Base-by-base conservation (phyloP, 306 rosid species). In the Parietaria judaica region DNA sequence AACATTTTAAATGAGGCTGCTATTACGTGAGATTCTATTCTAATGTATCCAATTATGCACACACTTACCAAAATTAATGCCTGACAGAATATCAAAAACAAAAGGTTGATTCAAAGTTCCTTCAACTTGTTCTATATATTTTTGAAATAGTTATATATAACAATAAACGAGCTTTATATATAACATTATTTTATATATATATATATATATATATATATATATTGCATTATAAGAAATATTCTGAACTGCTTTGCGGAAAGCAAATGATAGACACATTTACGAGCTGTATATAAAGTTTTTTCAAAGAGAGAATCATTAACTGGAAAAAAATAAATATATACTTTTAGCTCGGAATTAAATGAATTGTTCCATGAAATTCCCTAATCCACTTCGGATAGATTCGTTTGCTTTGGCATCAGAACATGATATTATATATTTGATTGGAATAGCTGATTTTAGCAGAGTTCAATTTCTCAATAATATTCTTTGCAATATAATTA, bases 241-340 rank as follows among this genome's bases (percentile, higher is more conserved):
- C 88, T 70, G 61, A 15, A 78, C 10, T 36, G 70, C 85, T 76
- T 81, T 86, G 79, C 62, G 71, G 80, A 85, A 86, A 89, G 97
- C 64, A 63, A 61, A 59, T 67, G 83, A 83, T 62, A 74, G 84
- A 54, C 67, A 76, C 82, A 67, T 78, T 76, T 79, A 78, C 76
- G 88, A 92, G 86, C 79, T 37, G 70, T 77, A 23, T 2, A 23
- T 23, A 23, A 84, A 78, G 67, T 64, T 61, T 77, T 74, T 74
- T 55, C 66, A 55, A 70, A 66, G 53, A 73, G 87, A 82, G 95
- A 84, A 84, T 82, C 84, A 52, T 48, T 58, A 74, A 72, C 71
- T 73, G 48, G 53, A 59, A 63, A 51, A 48, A 14, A 64, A 51
- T 15, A 61, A 61, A 61, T 34, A 15, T 17, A 12, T 7, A 38